These are phyloP conservation scores for Enterospora canceri DNA, from an alignment of 371 early-diverging fungal genomes.

Conservation along the genomic window DNA sequence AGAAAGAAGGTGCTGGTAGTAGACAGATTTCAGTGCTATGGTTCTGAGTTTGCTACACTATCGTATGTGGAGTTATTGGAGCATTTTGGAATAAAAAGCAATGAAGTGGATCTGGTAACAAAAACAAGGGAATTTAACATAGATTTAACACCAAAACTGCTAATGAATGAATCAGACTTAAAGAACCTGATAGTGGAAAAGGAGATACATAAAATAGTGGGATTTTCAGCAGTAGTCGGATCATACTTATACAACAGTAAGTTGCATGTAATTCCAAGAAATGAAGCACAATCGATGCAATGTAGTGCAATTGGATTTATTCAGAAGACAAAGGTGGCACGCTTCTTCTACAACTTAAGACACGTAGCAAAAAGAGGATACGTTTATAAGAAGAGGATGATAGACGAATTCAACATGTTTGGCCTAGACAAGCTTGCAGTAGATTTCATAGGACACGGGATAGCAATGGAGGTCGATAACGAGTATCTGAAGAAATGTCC, in stretches of 20 bases:
- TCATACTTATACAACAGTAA: conserved; percentile 77
- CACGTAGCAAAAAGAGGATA: conserved; percentile 18
- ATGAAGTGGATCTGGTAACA: neutral
- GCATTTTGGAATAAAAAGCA: conserved; percentile 17
- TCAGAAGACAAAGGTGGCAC: conserved; percentile 80
- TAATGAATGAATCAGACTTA: conserved; percentile 87
- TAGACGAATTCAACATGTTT: conserved; percentile 73
- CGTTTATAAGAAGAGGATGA: conserved; percentile 61
- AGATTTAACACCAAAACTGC: conserved; percentile 95
- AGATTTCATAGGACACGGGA: conserved; percentile 92
- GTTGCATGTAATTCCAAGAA: conserved; percentile 83
- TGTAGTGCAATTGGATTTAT: conserved; percentile 75
- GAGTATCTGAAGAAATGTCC: conserved; percentile 72
- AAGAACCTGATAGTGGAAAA: conserved; percentile 66
- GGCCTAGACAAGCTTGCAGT: conserved; percentile 75
- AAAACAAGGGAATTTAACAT: conserved; percentile 80
- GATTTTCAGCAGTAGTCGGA: conserved; percentile 85
- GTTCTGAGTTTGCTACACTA: conserved; percentile 64
- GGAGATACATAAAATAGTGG: conserved; percentile 86
- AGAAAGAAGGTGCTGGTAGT: conserved; percentile 91
- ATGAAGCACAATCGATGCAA: conserved; percentile 70
- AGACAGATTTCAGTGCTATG: conserved; percentile 93
- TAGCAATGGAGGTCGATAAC: conserved; percentile 89
- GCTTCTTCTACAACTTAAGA: conserved; percentile 83
- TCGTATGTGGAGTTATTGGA: conserved; percentile 40